Evolutionary conservation across 2,329 filamentous ascomycete species (phyloP).

Genomic region (Claviceps capensis): DNA sequence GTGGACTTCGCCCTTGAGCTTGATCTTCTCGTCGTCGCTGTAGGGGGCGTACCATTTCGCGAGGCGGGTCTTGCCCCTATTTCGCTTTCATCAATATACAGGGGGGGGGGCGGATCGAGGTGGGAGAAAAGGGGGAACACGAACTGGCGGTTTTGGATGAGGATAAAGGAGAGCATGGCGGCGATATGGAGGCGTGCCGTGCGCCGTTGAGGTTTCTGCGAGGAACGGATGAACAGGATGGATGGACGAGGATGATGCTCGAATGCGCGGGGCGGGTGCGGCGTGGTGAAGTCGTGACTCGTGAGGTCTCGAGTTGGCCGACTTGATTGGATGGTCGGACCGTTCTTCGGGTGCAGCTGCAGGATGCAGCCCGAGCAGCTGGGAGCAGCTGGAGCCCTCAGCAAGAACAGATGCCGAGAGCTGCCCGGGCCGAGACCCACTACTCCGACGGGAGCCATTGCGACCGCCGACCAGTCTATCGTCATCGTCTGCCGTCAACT

Average conservation of each 20-base stretch:
- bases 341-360: too few species aligned
- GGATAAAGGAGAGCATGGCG: slow-evolving; percentile 66
- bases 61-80: slow-evolving; percentile 89
- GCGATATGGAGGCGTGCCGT: background rate
- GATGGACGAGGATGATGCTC: background rate
- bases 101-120: background rate
- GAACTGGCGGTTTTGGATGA: slow-evolving; percentile 82
- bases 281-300: background rate
- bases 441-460: too few species aligned
- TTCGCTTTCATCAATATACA: background rate
- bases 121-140: slow-evolving; percentile 5
- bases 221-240: too few species aligned
- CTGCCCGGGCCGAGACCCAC: too few species aligned
- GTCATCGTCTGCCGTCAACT: too few species aligned
- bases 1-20: slow-evolving; percentile 97
- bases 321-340: too few species aligned
- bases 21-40: slow-evolving; percentile 97
- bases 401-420: too few species aligned
- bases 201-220: background rate
- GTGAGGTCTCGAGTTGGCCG: too few species aligned
- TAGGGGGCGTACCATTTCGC: slow-evolving; percentile 99
- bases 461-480: too few species aligned
- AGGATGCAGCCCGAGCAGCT: too few species aligned
- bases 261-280: background rate
- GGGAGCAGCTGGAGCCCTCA: too few species aligned